Evolutionary conservation across 352 stramenopile genomes (phyloP), one percentile per base, ranked within the genome.

Genomic region (Aphanomyces astaci): DNA sequence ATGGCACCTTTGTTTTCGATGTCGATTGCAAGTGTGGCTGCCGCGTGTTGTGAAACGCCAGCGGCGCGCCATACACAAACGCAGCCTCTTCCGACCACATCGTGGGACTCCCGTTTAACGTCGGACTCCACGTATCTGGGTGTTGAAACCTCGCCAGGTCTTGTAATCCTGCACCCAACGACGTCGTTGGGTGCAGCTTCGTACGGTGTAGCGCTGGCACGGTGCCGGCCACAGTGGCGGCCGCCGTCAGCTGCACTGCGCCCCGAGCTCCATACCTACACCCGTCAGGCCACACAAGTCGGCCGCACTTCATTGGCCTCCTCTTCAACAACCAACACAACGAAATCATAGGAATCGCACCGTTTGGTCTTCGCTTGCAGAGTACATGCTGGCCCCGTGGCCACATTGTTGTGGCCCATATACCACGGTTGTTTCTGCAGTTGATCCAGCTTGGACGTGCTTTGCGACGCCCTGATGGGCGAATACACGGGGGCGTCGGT

Each of bases 401-500:
- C 4, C 15, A 45, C 54, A 24, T 63, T 63, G 54, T 63, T 63
- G 27, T 36, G 54, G 19, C 54, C 54, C 4, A 63, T 24, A 22
- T 63, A 63, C 54, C 54, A 63, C 25, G 54, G 54, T 36, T 43
- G 25, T n/a, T n/a, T n/a, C n/a, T n/a, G n/a, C n/a, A n/a, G n/a
- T n/a, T n/a, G n/a, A n/a, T n/a, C n/a, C n/a, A 57, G 13, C 10
- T 53, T 53, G 13, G 25, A 17, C 1, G 28, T 22, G 48, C 19
- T 24, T 24, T 63, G 11, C 11, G 54, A 17, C 27, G 17, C 30
- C 31, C 46, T 63, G 54, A 63, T 63, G 19, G 54, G 54, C 2
- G 54, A 63, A n/a, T n/a, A n/a, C n/a, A n/a, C n/a, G n/a, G n/a
- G n/a, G n/a, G n/a, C n/a, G n/a, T n/a, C n/a, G n/a, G n/a, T n/a